phyloP scores from a whole-genome alignment of 257 asterid genomes.

The Paraleonurus japonicus region DNA sequence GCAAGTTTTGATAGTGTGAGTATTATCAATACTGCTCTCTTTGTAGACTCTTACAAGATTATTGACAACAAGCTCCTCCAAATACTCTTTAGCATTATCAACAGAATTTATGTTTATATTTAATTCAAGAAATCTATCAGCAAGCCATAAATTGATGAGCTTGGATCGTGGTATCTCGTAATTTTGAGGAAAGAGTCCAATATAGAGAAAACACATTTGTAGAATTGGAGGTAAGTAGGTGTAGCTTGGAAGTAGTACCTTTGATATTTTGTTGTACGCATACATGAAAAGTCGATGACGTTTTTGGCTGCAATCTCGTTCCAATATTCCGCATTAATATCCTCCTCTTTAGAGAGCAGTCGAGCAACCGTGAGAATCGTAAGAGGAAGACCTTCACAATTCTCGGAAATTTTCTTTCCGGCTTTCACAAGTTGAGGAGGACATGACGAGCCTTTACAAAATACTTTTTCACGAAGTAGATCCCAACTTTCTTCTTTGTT shows the following conservation, averaged over 20 bases:
- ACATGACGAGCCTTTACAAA: not conserved
- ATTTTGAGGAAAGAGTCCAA: not conserved
- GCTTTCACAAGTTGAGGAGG: slow-evolving; percentile 1
- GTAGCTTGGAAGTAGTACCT: not conserved
- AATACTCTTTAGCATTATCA: not conserved
- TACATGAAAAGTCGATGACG: not conserved
- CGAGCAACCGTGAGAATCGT: not conserved
- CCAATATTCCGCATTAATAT: not conserved
- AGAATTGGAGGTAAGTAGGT: not conserved
- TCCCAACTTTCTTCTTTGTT: too few relatives aligned
- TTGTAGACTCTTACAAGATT: not conserved
- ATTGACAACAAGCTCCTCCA: not conserved
- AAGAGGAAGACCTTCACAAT: not conserved
- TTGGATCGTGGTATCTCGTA: not conserved
- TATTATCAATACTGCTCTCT: not conserved
- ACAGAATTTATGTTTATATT: not conserved
- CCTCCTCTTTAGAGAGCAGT: not conserved
- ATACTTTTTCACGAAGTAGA: not conserved
- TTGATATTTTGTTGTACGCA: not conserved
- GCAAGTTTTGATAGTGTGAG: not conserved
- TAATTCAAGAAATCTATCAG: not conserved
- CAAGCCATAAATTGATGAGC: not conserved
- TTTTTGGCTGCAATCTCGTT: not conserved
- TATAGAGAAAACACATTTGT: not conserved
- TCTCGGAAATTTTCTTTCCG: not conserved